Base-by-base conservation (phyloP, 2,329 filamentous ascomycete genomes). In the Emydomyces testavorans region DNA sequence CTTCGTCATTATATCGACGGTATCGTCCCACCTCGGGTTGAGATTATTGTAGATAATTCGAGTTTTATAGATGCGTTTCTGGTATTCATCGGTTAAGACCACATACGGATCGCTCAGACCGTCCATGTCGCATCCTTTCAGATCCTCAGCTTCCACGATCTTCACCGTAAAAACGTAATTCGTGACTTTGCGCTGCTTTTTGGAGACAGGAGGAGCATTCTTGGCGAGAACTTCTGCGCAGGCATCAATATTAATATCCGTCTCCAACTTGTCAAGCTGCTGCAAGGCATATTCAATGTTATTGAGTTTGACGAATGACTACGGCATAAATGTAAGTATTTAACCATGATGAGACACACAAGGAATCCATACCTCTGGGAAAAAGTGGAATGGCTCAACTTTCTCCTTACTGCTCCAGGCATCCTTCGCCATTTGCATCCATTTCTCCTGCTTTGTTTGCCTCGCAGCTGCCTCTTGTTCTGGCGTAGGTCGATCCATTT, bases 111-210 rank as follows among this genome's bases (percentile, higher is more conserved):
- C 92, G 62, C 90, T 96, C 54, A 83, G 79, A 29, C 92, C 92
- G 58, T 85, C 93, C 57, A 94, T 82, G 65, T 98, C 92, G 62
- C 92, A 96, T n/a, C 92, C 87, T 67, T 96, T 96, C 57, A 98
- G 73, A 59, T 98, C 92, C 67, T 98, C 92, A 6, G 86, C 92
- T 66, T 98, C 92, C 21, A 98, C 89, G 50, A 98, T 89, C 69
- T 98, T 98, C 68, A 98, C 89, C 0, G 92, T 96, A 67, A 98
- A 98, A 48, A 95, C 89, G 62, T 94, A 96, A 62, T 93, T 95
- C 53, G 80, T 84, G 35, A 82, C 79, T 58, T 80, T 83, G 57
- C 80, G 80, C 49, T 77, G 73, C 60, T 74, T 74, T 51, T 79
- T 77, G n/a, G 80, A 79, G 46, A 78, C 73, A 1, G 85, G 82